Percentiles rank a stretch among this genome's conserved stretches.
These are phyloP conservation scores for Colletotrichum kahawae DNA, from an alignment of 2,329 filamentous ascomycete genomes.

Conservation along the genomic window DNA sequence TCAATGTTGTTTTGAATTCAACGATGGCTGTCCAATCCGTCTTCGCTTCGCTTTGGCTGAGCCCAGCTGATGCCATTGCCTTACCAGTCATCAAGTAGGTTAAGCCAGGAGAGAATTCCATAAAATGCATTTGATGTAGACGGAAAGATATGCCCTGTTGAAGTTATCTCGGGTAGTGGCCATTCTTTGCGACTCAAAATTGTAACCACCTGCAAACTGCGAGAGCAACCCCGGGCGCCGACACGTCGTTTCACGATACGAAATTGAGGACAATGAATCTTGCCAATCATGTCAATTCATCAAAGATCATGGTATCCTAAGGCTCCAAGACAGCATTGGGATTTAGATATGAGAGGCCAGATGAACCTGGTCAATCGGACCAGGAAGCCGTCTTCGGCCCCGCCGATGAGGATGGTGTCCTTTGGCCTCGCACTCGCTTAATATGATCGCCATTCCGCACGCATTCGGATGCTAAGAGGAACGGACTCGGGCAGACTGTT, in stretches of 20 bases:
- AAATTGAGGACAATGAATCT: not conserved
- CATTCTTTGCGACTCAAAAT: not conserved
- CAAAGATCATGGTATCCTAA: fast-evolving
- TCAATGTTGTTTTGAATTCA: no score
- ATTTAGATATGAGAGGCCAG: fast-evolving
- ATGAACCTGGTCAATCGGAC: not conserved
- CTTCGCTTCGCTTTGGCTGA: not conserved
- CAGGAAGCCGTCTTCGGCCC: not conserved
- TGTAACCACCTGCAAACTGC: not conserved
- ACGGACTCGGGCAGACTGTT: not conserved
- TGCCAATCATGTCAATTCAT: not conserved
- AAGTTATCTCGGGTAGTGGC: fast-evolving
- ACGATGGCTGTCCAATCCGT: not conserved
- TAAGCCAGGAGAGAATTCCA: no score
- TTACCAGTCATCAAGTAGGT: no score
- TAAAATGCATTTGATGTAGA: no score
- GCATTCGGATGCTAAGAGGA: not conserved
- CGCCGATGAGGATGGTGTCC: not conserved
- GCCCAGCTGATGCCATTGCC: no score
- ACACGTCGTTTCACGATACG: not conserved
- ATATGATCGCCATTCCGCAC: not conserved
- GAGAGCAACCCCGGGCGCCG: not conserved
- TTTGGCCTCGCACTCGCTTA: not conserved
- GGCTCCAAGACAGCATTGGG: not conserved
- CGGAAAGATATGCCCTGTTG: fast-evolving